Percentiles rank a stretch among this genome's conserved stretches.
Evolutionary conservation across 2,329 filamentous ascomycete genomes (phyloP).

Genomic region (Onygenales sp.): DNA sequence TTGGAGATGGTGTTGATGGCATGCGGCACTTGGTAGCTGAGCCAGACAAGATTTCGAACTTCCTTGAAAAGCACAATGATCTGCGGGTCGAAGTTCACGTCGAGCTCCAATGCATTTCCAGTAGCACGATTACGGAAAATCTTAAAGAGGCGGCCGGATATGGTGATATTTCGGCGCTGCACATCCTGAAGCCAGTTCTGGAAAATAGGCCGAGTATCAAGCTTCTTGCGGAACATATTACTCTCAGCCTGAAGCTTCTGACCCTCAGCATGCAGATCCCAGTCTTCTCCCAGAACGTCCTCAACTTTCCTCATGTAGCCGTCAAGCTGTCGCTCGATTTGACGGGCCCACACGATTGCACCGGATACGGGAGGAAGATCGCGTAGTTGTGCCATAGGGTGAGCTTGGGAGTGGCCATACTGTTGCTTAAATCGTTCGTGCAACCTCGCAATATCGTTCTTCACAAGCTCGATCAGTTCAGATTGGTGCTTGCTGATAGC

Average conservation of each 20-base stretch:
- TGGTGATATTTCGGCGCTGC: constrained; percentile 76
- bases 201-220: constrained; percentile 88
- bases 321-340: constrained; percentile 92
- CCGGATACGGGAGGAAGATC: constrained; percentile 93
- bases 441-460: constrained; percentile 83
- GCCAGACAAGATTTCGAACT: constrained; percentile 89
- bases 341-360: constrained; percentile 93
- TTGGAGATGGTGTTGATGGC: constrained; percentile 92
- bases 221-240: constrained; percentile 87
- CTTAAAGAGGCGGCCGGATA: constrained; percentile 83
- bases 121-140: constrained; percentile 83
- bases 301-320: constrained; percentile 99
- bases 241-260: constrained; percentile 89
- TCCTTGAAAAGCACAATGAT: constrained; percentile 98
- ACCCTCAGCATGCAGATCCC: constrained; percentile 88
- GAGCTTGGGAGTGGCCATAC: constrained; percentile 94
- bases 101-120: constrained; percentile 77
- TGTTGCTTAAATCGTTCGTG: constrained; percentile 98
- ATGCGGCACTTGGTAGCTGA: constrained; percentile 89
- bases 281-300: constrained; percentile 88
- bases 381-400: constrained; percentile 94
- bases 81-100: constrained; percentile 93
- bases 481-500: constrained; percentile 98
- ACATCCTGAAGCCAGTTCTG: constrained; percentile 94
- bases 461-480: constrained; percentile 95